A percentile compares a stretch with the other conserved stretches of the same genome.
Conservation (phyloP, 805 yeast genomes). For the Barnettozyma wickerhamii region DNA sequence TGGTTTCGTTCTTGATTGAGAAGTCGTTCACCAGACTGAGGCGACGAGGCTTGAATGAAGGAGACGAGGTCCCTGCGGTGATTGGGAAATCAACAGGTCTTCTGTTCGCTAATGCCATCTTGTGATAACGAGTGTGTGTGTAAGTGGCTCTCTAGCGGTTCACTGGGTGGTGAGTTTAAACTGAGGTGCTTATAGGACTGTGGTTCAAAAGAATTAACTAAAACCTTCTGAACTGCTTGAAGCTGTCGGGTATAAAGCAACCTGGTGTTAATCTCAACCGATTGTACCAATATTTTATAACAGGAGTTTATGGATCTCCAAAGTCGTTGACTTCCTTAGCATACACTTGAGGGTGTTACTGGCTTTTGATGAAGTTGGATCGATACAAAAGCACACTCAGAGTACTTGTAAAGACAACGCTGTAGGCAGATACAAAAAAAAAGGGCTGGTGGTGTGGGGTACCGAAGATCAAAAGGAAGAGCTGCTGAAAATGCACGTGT, state of each 20-base stretch:
- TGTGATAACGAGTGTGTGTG: conserved; percentile 1
- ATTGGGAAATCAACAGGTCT: conserved; percentile 55
- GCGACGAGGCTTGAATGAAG: conserved; percentile 28
- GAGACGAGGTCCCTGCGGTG: conserved; percentile 25
- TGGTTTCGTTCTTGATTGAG: conserved; percentile 4
- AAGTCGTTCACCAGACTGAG: conserved; percentile 23
- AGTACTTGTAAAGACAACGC: background rate
- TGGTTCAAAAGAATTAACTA: conserved; percentile 22
- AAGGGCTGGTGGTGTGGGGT: background rate
- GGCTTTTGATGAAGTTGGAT: background rate
- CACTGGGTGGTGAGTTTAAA: background rate
- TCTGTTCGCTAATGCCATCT: conserved; percentile 64
- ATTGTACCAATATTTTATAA: background rate
- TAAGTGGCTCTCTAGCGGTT: background rate
- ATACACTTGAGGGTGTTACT: conserved; percentile 1
- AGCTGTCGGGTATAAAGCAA: background rate
- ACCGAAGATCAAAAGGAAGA: background rate
- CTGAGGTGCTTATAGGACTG: background rate
- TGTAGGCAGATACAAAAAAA: background rate
- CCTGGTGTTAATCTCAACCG: background rate
- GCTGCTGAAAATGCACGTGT: background rate
- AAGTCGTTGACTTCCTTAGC: conserved; percentile 1
- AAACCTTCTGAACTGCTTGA: conserved; percentile 20
- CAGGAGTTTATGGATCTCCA: conserved; percentile 6
- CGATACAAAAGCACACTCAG: background rate